Base-by-base conservation (phyloP, 495 filamentous ascomycete species). In the Annulohypoxylon moriforme region DNA sequence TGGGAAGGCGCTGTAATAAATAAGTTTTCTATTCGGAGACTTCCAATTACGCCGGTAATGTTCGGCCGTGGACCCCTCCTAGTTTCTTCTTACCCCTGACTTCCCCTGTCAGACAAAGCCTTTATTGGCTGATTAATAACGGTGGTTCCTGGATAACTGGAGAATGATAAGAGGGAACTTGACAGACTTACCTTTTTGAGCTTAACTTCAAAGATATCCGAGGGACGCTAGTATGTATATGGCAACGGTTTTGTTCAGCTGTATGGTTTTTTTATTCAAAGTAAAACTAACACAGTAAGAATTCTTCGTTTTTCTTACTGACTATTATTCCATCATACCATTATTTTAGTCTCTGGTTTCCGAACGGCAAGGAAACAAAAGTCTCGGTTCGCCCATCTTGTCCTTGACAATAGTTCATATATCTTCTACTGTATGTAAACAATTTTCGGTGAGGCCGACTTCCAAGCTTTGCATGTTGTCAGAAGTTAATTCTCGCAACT, bases 111-210 rank as follows among this genome's bases (percentile, higher is more conserved):
- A 65, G 56, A 66, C 36, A 49, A 66, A 47, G 47, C 55, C 38
- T 65, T 66, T 61, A 71, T 71, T 71, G 68, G 68, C 22, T 56
- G n/a, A 10, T 40, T 20, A 31, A 56, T 61, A 7, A n/a, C 22
- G 20, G 46, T 38, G 38, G 62, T 65, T 71, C 68, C 62, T 71
- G 68, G 68, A 71, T 71, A 71, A 71, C 61, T 71, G 68, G 68
- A 31, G 68, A 47, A 46, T 2, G 46, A 68, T 44, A 33, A 16
- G 5, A 38, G 16, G 9, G 29, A 20, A 61, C 18, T 42, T 47
- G 33, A 44, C 20, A 11, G 44, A 22, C 22, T 27, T 34, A 55
- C 47, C n/a, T 27, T 4, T 25, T 25, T 22, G 4, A 11, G 55
- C 24, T 10, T 58, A 40, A 18, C 14, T 10, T n/a, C 10, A 9